Conservation (phyloP, 2,329 filamentous ascomycete genomes). For the Alternaria sp. region DNA sequence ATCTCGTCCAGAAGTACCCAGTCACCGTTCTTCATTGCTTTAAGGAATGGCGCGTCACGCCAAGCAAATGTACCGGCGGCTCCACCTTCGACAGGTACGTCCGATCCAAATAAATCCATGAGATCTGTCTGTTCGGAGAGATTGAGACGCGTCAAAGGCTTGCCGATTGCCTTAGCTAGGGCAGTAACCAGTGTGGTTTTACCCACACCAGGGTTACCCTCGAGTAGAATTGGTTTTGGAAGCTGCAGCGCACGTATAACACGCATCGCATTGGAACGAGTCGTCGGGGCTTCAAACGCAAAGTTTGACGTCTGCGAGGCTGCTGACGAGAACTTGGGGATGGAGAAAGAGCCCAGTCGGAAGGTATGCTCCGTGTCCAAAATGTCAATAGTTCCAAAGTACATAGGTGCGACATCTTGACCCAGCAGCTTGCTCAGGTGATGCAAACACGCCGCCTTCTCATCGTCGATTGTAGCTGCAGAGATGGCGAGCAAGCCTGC, state of each 20-base stretch:
- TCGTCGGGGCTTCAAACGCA: slow-evolving; percentile 88
- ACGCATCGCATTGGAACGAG: slow-evolving; percentile 86
- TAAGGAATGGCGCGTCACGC: slow-evolving; percentile 93
- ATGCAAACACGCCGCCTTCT: slow-evolving; percentile 75
- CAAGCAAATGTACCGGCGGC: slow-evolving; percentile 91
- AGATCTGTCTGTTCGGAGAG: slow-evolving; percentile 97
- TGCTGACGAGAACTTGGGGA: slow-evolving; percentile 62
- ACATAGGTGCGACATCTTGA: slow-evolving; percentile 69
- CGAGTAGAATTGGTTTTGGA: slow-evolving; percentile 88
- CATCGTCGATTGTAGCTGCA: slow-evolving; percentile 71
- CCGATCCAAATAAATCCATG: slow-evolving; percentile 96
- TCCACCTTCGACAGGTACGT: slow-evolving; percentile 93
- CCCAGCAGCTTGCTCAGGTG: slow-evolving; percentile 74
- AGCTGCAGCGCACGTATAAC: slow-evolving; percentile 89
- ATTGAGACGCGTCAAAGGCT: slow-evolving; percentile 90
- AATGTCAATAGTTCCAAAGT: slow-evolving; percentile 70
- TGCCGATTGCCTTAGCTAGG: slow-evolving; percentile 79
- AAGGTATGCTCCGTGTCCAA: slow-evolving; percentile 63
- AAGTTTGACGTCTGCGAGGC: slow-evolving; percentile 66
- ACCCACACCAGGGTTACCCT: slow-evolving; percentile 96
- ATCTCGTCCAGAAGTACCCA: slow-evolving; percentile 99
- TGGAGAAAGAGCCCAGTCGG: slow-evolving; percentile 76
- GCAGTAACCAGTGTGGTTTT: slow-evolving; percentile 94
- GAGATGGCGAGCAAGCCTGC: slow-evolving; percentile 82
- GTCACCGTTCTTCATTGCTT: slow-evolving; percentile 94